Evolutionary conservation across 805 yeast genomes (phyloP), one percentile per base, ranked within the genome.

Genomic region (Pichia ethanolica): DNA sequence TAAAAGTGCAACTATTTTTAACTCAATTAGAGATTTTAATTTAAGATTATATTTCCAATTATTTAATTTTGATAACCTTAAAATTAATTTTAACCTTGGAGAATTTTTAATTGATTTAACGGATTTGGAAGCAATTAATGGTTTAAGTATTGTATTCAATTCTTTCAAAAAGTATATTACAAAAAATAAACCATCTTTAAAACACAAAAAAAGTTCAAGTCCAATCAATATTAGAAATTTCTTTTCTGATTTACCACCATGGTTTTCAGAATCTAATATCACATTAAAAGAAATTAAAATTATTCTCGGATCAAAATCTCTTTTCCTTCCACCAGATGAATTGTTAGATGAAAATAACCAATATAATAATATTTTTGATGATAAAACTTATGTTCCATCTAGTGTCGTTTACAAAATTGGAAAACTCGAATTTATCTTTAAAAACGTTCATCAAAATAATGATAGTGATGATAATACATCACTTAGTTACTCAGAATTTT

Each of bases 221-320:
- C 28, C 9, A 38, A 7, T 8, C 25, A 35, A 25, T 7, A 41
- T 26, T 13, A 26, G 9, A 10, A 28, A 34, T 5, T 35, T 60
- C 55, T 8, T 57, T 47, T 40, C 54, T 39, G 56, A 63, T 7
- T 47, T 71, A 25, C 76, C 76, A 4, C 32, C 40, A 1, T 65
- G 68, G 63, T 62, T 73, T 28, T 62, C 62, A 37, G 57, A 53
- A 7, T 13, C 64, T 7, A 59, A 56, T 14, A 13, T 72, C 5
- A 46, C 49, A 11, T 3, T 58, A 3, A 40, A 41, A 7, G 46
- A 52, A 14, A 45, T 55, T 6, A 44, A 40, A 10, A 6, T 58
- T 3, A 48, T 40, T 33, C 13, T 56, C 1, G 62, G 61, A 5
- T 45, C 64, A 0, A 51, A 56, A 43, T 59, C 64, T 0, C 49